Base-by-base conservation (phyloP, 495 filamentous ascomycete species). In the Penicillium angulare region DNA sequence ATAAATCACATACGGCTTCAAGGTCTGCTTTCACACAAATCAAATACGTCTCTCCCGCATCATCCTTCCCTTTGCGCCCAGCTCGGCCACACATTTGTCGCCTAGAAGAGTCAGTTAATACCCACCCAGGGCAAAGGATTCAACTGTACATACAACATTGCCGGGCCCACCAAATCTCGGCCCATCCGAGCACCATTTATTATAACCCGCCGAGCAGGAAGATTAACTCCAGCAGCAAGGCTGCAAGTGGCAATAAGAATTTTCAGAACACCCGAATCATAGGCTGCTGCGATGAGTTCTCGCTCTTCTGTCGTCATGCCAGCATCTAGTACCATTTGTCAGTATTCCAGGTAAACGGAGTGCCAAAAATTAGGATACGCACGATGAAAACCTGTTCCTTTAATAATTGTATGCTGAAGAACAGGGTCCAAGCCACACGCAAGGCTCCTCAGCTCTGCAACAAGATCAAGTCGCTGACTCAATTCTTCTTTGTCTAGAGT, bases 71-170 rank as follows among this genome's bases (percentile, higher is more conserved):
- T 63, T 91, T 91, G 48, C 89, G 83, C 21, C 89, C 89, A 18
- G 89, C 89, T 48, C 89, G 79, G 10, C 89, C 89, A 56, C 87
- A 82, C 89, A 92, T 93, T 68, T 93, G 89, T 31, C 87, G 81
- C 8, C 85, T 87, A 60, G 15, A 16, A 50, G 16, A 18, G n/a
- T 33, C 18, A 36, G 29, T 63, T 48, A n/a, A n/a, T n/a, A n/a
- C n/a, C n/a, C n/a, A n/a, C n/a, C n/a, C n/a, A n/a, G n/a, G 53
- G 53, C 17, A 31, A 5, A 15, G 17, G 7, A 21, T 45, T 17
- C 32, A 21, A n/a, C 23, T 15, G 31, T 12, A 17, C 78, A 55
- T 74, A 85, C 77, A 90, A 69, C 83, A 90, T 87, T 18, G 88
- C 81, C 3, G 88, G 88, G 0, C 85, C 86, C 31, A 91, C 82